Evolutionary conservation across 306 rosid genomes (phyloP).

Genomic region (peach (Prunus persica)): DNA sequence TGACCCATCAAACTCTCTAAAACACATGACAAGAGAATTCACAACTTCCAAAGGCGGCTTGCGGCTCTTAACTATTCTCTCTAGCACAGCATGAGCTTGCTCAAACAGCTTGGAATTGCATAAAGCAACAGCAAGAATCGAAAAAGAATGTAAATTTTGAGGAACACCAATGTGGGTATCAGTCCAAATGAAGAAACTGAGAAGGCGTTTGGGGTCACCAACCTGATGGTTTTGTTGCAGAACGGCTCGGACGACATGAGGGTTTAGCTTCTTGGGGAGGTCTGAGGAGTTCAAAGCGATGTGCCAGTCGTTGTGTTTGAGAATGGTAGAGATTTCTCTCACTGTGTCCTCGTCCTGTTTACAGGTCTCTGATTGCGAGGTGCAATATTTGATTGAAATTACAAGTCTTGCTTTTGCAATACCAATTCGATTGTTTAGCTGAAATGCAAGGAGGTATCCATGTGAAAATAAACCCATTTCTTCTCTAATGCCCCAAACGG

Average conservation of each 20-base stretch:
- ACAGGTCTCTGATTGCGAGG: constrained; percentile 12
- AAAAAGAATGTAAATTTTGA: constrained; percentile 32
- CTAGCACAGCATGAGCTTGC: constrained; percentile 32
- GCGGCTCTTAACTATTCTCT: constrained; percentile 32
- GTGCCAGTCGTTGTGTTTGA: constrained; percentile 35
- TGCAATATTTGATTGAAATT: constrained; percentile 10
- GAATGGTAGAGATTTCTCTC: constrained; percentile 37
- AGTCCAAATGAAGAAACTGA: constrained; percentile 48
- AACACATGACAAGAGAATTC: constrained; percentile 30
- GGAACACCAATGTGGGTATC: constrained; percentile 37
- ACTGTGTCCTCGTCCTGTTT: constrained; percentile 24
- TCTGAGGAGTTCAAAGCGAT: constrained; percentile 20
- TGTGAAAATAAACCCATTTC: constrained; percentile 13
- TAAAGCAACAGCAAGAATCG: constrained; percentile 44
- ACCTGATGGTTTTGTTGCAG: constrained; percentile 24
- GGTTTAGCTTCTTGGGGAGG: constrained; percentile 33
- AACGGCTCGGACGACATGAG: constrained; percentile 38
- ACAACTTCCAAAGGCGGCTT: constrained; percentile 36
- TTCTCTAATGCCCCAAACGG: background rate
- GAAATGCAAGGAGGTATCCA: constrained; percentile 4
- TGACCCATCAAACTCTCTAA: constrained; percentile 24
- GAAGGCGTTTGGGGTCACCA: constrained; percentile 37
- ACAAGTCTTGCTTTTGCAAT: constrained; percentile 6
- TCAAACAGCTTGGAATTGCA: constrained; percentile 35
- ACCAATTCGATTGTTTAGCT: background rate